Conservation (phyloP, 2,329 filamentous ascomycete species). For the Fusarium austroafricanum region DNA sequence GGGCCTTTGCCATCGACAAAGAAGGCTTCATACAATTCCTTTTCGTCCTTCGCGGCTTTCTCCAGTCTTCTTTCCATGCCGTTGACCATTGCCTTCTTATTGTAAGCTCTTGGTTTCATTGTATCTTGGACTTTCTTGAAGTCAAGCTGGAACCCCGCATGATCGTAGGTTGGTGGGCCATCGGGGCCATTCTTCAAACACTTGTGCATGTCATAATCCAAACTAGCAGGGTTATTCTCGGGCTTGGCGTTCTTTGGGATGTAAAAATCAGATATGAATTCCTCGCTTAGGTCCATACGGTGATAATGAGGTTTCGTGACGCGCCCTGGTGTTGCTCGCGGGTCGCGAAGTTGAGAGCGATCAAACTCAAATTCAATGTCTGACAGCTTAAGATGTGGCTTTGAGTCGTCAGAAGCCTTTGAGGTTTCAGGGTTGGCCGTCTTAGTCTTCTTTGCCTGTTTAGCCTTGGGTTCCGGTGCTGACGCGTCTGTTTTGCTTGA, state of each 20-base stretch:
- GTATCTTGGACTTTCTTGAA: conserved; percentile 27
- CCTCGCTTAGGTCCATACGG: neutral
- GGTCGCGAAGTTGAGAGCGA: conserved; percentile 22
- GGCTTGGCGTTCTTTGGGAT: conserved; percentile 9
- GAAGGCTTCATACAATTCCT: conserved; percentile 1
- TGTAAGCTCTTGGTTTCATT: conserved; percentile 32
- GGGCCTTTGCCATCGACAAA: conserved; percentile 21
- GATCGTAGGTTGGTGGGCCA: conserved; percentile 31
- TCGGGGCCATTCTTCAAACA: conserved; percentile 35
- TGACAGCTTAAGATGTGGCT: conserved; percentile 6
- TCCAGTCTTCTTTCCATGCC: conserved; percentile 14
- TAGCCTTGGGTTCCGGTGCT: neutral
- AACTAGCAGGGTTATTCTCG: neutral
- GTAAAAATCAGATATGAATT: conserved; percentile 22
- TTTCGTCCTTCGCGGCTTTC: neutral
- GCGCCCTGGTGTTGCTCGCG: conserved; percentile 30
- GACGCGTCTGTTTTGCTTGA: neutral
- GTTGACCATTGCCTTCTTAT: conserved; percentile 13
- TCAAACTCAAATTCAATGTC: conserved; percentile 36
- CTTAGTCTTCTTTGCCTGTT: conserved; percentile 1
- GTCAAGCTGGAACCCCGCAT: conserved; percentile 33
- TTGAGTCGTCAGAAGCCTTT: neutral
- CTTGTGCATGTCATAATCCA: conserved; percentile 22
- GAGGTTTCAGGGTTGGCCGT: neutral
- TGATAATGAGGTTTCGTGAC: conserved; percentile 3